These are phyloP conservation scores for Silene vulgaris DNA, from an alignment of 179 eudicot species.

Conservation along the genomic window DNA sequence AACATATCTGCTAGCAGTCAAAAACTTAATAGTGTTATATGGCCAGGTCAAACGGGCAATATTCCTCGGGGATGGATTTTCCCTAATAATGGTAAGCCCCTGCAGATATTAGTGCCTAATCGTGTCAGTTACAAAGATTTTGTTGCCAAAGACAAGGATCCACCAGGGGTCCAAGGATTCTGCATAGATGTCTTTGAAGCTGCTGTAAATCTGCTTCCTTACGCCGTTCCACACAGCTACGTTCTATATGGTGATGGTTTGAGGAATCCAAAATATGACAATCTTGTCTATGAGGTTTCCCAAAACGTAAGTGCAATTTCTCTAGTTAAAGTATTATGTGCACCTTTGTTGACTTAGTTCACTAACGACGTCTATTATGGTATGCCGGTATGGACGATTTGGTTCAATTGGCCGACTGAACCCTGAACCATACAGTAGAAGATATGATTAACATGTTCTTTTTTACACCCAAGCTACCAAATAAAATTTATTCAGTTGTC, in stretches of 20 bases:
- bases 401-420: neutral
- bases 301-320: slow-evolving; percentile 46
- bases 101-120: slow-evolving; percentile 40
- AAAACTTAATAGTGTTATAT: slow-evolving; percentile 47
- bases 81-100: slow-evolving; percentile 38
- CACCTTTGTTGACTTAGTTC: neutral
- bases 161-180: slow-evolving; percentile 60
- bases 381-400: neutral
- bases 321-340: neutral
- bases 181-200: slow-evolving; percentile 86
- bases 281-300: slow-evolving; percentile 58
- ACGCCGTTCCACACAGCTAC: slow-evolving; percentile 59
- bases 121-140: slow-evolving; percentile 47
- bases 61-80: slow-evolving; percentile 52
- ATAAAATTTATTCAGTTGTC: neutral
- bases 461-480: neutral
- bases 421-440: neutral
- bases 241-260: slow-evolving; percentile 58
- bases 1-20: slow-evolving; percentile 39
- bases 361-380: neutral
- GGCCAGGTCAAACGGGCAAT: slow-evolving; percentile 55
- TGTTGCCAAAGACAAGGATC: slow-evolving; percentile 45
- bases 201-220: slow-evolving; percentile 61
- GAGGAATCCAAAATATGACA: slow-evolving; percentile 47
- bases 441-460: neutral